Base-by-base conservation (phyloP, 805 yeast species). In the Yarrowia porcina region DNA sequence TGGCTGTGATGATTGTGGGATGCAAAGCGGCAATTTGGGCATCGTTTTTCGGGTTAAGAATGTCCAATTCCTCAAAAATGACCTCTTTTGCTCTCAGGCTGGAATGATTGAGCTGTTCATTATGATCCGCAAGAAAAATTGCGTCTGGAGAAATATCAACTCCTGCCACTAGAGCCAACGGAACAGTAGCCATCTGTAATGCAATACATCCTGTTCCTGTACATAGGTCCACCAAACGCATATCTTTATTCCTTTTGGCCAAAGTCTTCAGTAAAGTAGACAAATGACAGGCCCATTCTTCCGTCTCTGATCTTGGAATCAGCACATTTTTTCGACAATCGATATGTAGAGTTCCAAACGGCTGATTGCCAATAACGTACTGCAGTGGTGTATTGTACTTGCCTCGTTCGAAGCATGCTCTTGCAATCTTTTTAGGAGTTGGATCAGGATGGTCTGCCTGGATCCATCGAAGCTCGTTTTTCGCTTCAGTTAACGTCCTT, bases 151-250 rank as follows among this genome's bases (percentile, higher is more conserved):
- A 39, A 6, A 56, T 15, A 10, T 56, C 61, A 10, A 65, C 15
- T 38, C 62, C 33, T 18, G 28, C 21, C 35, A 63, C 61, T 32
- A 38, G 42, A 8, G 61, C 35, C 21, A 27, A 35, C 2, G 64
- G 45, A 27, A 38, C 17, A 33, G 65, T 59, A 21, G 61, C 61
- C 39, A 56, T 20, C 12, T 39, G 47, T 38, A 56, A 32, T 11
- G 61, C 61, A 6, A 56, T 32, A 15, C 61, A 56, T 17, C 61
- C 61, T 21, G 61, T 39, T 1, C 61, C 61, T 20, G 61, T 56
- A 28, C 61, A 56, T 30, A 56, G 5, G 4, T 56, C 61, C 17
- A 56, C 61, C 20, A 56, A 28, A 2, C 49, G 36, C 13, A 56
- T 39, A 5, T 52, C 28, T 15, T 27, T 52, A 25, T 52, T 25